Conservation (phyloP, 768 basidiomycete species). For the Kwoniella shandongensis region DNA sequence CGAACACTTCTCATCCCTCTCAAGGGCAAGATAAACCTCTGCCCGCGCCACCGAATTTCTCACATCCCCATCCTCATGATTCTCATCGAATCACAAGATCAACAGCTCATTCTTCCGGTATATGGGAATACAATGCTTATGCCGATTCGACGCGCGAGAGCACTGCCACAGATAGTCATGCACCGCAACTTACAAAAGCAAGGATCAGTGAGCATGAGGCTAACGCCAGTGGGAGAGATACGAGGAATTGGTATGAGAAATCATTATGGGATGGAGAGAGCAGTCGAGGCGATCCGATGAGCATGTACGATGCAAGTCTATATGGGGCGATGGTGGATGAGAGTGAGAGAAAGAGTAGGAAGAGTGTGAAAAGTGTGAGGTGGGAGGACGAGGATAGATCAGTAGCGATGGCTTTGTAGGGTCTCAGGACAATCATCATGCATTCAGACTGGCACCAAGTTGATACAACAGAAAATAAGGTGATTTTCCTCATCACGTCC, state of each 20-base stretch:
- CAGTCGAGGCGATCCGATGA: conserved; percentile 2
- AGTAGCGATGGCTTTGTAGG: conserved; percentile 18
- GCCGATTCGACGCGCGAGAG: conserved; percentile 2
- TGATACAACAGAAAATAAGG: too few species aligned
- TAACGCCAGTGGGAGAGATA: conserved; percentile 16
- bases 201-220: background rate
- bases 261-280: conserved; percentile 25
- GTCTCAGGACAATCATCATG: too few species aligned
- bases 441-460: too few species aligned
- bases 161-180: background rate
- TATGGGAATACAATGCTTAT: conserved; percentile 19
- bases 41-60: background rate
- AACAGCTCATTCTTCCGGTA: conserved; percentile 8
- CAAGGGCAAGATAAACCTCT: too few species aligned
- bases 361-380: conserved; percentile 34
- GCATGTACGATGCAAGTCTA: background rate
- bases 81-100: conserved; percentile 9
- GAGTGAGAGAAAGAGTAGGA: conserved; percentile 14
- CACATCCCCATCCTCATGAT: background rate
- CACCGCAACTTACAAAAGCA: background rate
- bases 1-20: too few species aligned
- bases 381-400: conserved; percentile 25
- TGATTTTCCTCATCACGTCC: too few species aligned
- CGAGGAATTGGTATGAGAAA: conserved; percentile 35
- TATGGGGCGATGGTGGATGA: conserved; percentile 5